These are phyloP conservation scores for Paecilomyces sp. DNA, from an alignment of 2,329 filamentous ascomycete species.

Conservation along the genomic window DNA sequence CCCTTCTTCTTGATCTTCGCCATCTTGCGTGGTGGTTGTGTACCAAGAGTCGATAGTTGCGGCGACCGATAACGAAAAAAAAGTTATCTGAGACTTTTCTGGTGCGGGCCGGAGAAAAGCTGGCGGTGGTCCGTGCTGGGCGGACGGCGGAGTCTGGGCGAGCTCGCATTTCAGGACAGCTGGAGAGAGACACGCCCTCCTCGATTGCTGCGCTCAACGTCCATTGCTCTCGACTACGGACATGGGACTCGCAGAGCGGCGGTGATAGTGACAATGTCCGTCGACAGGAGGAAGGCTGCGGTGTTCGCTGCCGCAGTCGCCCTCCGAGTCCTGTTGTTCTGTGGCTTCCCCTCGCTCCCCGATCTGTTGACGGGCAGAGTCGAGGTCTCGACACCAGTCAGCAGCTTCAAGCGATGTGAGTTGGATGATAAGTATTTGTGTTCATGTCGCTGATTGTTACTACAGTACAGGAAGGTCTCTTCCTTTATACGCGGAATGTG, in stretches of 20 bases:
- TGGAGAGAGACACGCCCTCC: constrained; percentile 3
- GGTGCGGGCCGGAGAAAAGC: constrained; percentile 6
- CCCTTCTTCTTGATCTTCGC: constrained; percentile 84
- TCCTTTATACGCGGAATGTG: constrained; percentile 91
- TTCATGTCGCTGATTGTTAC: background rate
- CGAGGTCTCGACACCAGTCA: constrained; percentile 93
- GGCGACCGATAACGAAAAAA: constrained; percentile 26
- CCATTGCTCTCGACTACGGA: background rate
- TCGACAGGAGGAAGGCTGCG: constrained; percentile 54
- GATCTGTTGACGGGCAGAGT: constrained; percentile 83
- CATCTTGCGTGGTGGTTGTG: constrained; percentile 47
- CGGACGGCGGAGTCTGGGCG: constrained; percentile 6
- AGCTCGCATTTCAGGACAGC: constrained; percentile 9
- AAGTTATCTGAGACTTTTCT: constrained; percentile 30
- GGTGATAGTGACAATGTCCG: constrained; percentile 35
- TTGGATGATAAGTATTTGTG: constrained; percentile 5
- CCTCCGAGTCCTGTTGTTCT: constrained; percentile 72
- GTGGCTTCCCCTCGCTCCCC: constrained; percentile 73
- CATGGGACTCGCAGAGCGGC: background rate
- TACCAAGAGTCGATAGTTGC: constrained; percentile 2
- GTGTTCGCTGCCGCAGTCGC: constrained; percentile 71
- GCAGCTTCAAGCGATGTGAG: constrained; percentile 94
- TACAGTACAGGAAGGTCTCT: constrained; percentile 88
- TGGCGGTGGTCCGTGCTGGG: constrained; percentile 24
- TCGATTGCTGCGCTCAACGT: background rate